Evolutionary conservation across 306 rosid species (phyloP).

Genomic region (Comarum palustre): DNA sequence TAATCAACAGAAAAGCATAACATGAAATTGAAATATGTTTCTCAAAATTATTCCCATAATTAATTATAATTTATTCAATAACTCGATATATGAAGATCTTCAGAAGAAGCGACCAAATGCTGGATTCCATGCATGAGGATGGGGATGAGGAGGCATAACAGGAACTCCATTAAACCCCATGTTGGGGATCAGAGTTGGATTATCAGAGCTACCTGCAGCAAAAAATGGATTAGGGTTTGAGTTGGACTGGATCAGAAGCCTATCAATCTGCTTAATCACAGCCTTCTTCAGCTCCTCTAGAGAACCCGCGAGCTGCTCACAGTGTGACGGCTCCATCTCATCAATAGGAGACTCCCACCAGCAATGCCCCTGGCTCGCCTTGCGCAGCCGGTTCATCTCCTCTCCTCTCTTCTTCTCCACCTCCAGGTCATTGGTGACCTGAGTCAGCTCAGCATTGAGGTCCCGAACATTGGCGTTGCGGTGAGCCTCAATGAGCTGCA

Average conservation of each 20-base stretch:
- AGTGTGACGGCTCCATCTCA: slow-evolving; percentile 23
- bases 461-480: slow-evolving; percentile 27
- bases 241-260: slow-evolving; percentile 27
- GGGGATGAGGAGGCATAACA: slow-evolving; percentile 4
- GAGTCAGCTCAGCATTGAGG: slow-evolving; percentile 28
- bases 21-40: not conserved
- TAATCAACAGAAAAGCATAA: not conserved
- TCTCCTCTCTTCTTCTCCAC: slow-evolving; percentile 28
- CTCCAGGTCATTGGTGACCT: slow-evolving; percentile 25
- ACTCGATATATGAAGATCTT: not conserved
- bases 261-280: slow-evolving; percentile 34
- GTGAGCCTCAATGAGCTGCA: slow-evolving; percentile 30
- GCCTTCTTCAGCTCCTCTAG: slow-evolving; percentile 36
- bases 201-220: not conserved
- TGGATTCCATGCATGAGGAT: slow-evolving; percentile 15
- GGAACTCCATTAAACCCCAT: slow-evolving; percentile 4
- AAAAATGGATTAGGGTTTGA: slow-evolving; percentile 20
- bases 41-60: no score
- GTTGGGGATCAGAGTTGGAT: not conserved
- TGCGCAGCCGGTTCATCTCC: slow-evolving; percentile 14
- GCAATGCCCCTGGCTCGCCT: slow-evolving; percentile 17
- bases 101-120: slow-evolving; percentile 34
- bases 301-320: slow-evolving; percentile 24
- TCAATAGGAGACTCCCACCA: slow-evolving; percentile 31
- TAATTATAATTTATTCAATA: not conserved